Conservation (phyloP, 1,139 yeast species). For the Protomyces gravidus region DNA sequence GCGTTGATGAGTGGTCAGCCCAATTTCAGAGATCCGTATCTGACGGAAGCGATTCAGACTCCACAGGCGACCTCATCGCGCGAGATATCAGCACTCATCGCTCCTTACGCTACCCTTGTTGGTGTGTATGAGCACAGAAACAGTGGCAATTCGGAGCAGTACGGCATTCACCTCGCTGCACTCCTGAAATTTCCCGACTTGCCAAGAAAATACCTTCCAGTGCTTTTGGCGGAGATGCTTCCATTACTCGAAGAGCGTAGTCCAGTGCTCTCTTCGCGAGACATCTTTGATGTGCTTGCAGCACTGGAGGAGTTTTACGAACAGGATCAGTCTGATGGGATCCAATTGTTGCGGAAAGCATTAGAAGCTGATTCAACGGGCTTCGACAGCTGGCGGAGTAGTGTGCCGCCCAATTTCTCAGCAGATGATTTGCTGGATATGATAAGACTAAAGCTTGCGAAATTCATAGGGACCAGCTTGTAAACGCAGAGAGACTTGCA, state of each 20-base stretch:
- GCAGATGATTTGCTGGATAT: slow-evolving; percentile 13
- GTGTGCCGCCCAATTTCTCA: background rate
- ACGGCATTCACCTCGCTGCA: slow-evolving; percentile 9
- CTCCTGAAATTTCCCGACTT: slow-evolving; percentile 11
- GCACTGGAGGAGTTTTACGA: slow-evolving; percentile 21
- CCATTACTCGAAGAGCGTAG: slow-evolving; percentile 8
- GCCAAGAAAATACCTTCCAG: slow-evolving; percentile 9
- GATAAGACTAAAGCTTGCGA: slow-evolving; percentile 9
- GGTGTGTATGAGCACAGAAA: background rate
- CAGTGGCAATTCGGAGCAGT: background rate
- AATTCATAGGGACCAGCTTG: slow-evolving; percentile 4
- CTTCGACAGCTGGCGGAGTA: slow-evolving; percentile 3
- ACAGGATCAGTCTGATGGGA: background rate
- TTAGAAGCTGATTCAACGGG: background rate
- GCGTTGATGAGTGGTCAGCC: slow-evolving; percentile 10
- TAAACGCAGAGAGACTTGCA: no score
- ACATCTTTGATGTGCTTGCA: slow-evolving; percentile 16
- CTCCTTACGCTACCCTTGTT: slow-evolving; percentile 18
- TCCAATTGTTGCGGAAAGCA: slow-evolving; percentile 6
- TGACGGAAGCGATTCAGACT: slow-evolving; percentile 8
- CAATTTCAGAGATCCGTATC: background rate
- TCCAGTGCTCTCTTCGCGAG: background rate
- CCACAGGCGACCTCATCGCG: slow-evolving; percentile 9
- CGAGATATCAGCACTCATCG: slow-evolving; percentile 6
- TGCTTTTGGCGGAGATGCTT: slow-evolving; percentile 22